Evolutionary conservation across 176 grass and related monocot genomes (phyloP), one percentile per base, ranked within the genome.

Genomic region (Phyllostachys edulis): DNA sequence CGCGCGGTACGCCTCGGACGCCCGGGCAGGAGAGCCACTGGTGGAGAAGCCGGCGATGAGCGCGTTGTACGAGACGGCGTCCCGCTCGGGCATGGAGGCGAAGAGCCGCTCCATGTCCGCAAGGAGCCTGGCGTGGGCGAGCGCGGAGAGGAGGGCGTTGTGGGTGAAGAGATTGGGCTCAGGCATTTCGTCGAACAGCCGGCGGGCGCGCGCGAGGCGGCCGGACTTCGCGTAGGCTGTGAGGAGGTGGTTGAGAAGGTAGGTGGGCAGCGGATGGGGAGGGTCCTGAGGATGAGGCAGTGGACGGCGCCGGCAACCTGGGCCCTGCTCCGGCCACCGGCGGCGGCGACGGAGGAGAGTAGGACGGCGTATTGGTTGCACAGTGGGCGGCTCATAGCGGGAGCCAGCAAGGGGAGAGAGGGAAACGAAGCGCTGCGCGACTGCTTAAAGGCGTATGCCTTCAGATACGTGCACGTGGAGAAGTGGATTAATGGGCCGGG

Each of bases 31-130:
- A 2, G 44, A 56, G 36, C 42, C 84, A 9, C 11, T n/a, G 8
- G 65, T 8, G 0, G 87, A 88, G 71, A 91, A 89, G 51, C 80
- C 92, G 0, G 89, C 40, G 5, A 94, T 81, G 52, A 91, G 76
- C 7, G 89, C 59, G n/a, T 94, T 94, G 86, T 88, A 94, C 14
- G 92, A 94, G 23, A 94, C 80, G 0, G 21, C 29, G 20, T 94
- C 89, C 1, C 83, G 84, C 1, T 83, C 46, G 9, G 76, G 66
- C 89, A 91, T 94, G 29, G 75, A 69, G 2, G 24, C 50, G 32
- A 94, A 94, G 55, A 89, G 56, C 0, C 17, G 0, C 14, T 86
- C 86, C 89, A 91, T 86, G 6, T 86, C 86, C 0, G 10, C 5
- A 15, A 87, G 7, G 15, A 75, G 55, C 4, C 80, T 73, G 4